Evolutionary conservation across 2,329 filamentous ascomycete species (phyloP).

Genomic region (Seiridium cupressi): DNA sequence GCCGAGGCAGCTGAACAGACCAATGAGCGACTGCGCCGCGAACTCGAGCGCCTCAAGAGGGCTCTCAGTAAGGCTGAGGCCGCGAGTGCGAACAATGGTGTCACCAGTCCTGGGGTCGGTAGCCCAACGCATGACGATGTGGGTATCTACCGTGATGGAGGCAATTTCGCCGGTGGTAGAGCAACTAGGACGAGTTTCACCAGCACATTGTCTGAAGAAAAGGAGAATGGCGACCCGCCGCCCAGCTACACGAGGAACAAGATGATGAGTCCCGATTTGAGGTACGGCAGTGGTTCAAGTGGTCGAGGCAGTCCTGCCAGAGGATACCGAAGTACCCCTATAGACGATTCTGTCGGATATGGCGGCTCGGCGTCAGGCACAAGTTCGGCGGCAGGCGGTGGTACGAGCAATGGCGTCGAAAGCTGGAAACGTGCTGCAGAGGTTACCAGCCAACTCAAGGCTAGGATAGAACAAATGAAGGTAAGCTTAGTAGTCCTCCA

Average conservation of each 20-base stretch:
- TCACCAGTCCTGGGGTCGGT: slow-evolving; percentile 40
- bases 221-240: slow-evolving; percentile 63
- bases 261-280: slow-evolving; percentile 50
- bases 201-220: slow-evolving; percentile 71
- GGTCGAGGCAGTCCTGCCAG: slow-evolving; percentile 60
- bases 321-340: slow-evolving; percentile 43
- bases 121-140: slow-evolving; percentile 58
- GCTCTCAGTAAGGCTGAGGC: slow-evolving; percentile 67
- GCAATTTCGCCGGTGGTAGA: slow-evolving; percentile 31
- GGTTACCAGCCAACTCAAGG: slow-evolving; percentile 95
- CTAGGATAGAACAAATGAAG: slow-evolving; percentile 99
- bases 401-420: slow-evolving; percentile 61
- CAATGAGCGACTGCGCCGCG: slow-evolving; percentile 79
- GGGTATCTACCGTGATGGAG: slow-evolving; percentile 57
- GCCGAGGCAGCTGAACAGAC: slow-evolving; percentile 84
- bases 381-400: slow-evolving; percentile 15
- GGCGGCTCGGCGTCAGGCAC: slow-evolving; percentile 14
- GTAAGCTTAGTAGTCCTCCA: slow-evolving; percentile 31
- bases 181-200: slow-evolving; percentile 60
- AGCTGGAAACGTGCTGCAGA: slow-evolving; percentile 97
- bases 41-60: slow-evolving; percentile 90
- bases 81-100: slow-evolving; percentile 35
- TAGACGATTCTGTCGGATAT: slow-evolving; percentile 20
- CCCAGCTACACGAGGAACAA: slow-evolving; percentile 45
- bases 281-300: slow-evolving; percentile 51